A percentile compares a stretch with the other conserved stretches of the same genome.
These are phyloP conservation scores for Aegle marmelos DNA, from an alignment of 345 rosid genomes.

Conservation along the genomic window DNA sequence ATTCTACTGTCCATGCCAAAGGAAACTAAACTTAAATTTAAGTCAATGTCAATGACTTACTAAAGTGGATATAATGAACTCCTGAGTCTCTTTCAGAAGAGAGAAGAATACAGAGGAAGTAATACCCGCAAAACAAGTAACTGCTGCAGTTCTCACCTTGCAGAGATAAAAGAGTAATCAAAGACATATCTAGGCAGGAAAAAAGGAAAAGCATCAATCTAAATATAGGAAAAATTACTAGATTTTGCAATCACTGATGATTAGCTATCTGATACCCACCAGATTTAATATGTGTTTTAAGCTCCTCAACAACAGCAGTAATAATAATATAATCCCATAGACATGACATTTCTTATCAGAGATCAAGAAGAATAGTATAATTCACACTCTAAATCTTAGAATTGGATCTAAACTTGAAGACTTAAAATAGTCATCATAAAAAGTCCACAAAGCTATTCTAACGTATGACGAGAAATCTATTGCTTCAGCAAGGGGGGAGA, in stretches of 20 bases:
- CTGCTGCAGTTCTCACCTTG: slow-evolving; percentile 80
- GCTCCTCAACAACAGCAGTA: not conserved
- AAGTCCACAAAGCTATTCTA: slow-evolving; percentile 6
- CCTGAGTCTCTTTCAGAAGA: slow-evolving; percentile 52
- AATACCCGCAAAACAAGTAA: slow-evolving; percentile 94
- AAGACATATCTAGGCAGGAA: not conserved
- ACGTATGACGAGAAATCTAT: not conserved
- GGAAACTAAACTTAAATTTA: slow-evolving; percentile 12
- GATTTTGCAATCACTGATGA: not conserved
- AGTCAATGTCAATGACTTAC: slow-evolving; percentile 40
- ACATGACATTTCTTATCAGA: not conserved
- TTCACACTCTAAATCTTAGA: not conserved
- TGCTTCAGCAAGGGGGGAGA: not conserved
- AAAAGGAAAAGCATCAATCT: not conserved
- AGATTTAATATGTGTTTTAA: not conserved
- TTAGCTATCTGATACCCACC: not conserved
- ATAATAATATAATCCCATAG: not conserved
- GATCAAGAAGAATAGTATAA: not conserved
- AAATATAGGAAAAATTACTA: not conserved
- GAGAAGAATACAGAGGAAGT: slow-evolving; percentile 71
- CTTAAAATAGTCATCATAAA: not conserved
- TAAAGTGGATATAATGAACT: slow-evolving; percentile 60
- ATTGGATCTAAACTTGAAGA: not conserved
- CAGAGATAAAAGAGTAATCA: slow-evolving; percentile 18
- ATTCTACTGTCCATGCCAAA: not conserved